Base-by-base conservation (phyloP, 75 land plant genomes). In the Pinus albicaulis region DNA sequence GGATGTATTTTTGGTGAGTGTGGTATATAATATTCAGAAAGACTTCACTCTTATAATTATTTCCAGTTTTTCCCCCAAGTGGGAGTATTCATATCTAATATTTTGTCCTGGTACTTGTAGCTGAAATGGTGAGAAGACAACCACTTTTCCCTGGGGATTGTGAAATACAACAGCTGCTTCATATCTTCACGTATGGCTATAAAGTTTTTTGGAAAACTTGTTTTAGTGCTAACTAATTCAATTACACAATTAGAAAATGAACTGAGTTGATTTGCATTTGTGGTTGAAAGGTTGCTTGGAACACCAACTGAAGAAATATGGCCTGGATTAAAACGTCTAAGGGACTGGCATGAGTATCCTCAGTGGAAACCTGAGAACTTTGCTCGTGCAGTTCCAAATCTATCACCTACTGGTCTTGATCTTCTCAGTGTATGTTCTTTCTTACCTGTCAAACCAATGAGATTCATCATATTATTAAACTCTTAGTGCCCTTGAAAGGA, bases 301-400 rank as follows among this genome's bases (percentile, higher is more conserved):
- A 97, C 99, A 23, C 98, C 99, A 48, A 95, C 78, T 57, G 98
- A 97, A 76, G 86, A 87, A 48, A 77, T 80, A 60, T 97, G 99
- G 99, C 99, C 99, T 19, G 98, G 95, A 28, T 95, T 94, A 14
- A 87, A 73, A 65, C 83, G 89, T 64, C 79, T 97, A 76, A 59
- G 92, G 56, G 98, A 97, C 59, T 97, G 99, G 99, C 99, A 94
- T 88, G 93, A 85, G 31, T 97, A 96, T 77, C 99, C 99, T 31
- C 89, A 85, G 31, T 96, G 99, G 99, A 86, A 91, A 76, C 85
- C 95, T 16, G 92, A 91, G 55, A 84, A 73, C 73, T 68, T 95
- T 68, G 78, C 89, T 11, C 87, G 88, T 58, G 90, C 86, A 56
- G 95, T 95, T 55, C 98, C 98, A 1, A 76, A 88, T 25, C 59